Conservation (phyloP, 805 yeast genomes). For the Wickerhamiella dianesei region DNA sequence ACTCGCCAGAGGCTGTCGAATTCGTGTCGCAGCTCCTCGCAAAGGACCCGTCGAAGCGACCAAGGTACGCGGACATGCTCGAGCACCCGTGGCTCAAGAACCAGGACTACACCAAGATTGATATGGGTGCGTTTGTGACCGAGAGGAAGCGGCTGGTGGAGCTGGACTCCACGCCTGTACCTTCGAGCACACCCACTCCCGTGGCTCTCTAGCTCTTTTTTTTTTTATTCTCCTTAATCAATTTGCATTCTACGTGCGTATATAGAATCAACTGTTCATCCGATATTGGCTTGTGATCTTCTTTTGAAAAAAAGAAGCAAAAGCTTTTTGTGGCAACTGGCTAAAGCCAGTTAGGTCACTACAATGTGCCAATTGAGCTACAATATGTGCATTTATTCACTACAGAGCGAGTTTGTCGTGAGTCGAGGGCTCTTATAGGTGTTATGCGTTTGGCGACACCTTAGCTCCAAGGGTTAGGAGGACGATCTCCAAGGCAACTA, state of each 20-base stretch:
- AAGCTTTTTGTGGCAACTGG: too few species aligned
- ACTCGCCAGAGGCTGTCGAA: conserved; percentile 62
- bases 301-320: too few species aligned
- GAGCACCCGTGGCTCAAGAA: conserved; percentile 71
- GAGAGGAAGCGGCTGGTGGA: conserved; percentile 5
- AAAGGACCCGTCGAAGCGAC: conserved; percentile 70
- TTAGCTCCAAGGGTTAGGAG: background rate
- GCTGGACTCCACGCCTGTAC: background rate
- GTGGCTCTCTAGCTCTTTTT: too few species aligned
- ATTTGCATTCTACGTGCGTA: background rate
- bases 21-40: conserved; percentile 60
- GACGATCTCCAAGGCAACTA: background rate
- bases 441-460: background rate
- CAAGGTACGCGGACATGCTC: conserved; percentile 61
- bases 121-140: conserved; percentile 28
- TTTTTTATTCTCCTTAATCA: background rate
- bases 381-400: too few species aligned
- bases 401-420: too few species aligned
- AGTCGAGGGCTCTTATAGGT: too few species aligned
- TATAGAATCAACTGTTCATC: too few species aligned
- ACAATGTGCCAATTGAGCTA: too few species aligned
- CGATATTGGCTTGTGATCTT: too few species aligned
- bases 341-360: too few species aligned
- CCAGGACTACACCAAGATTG: conserved; percentile 25
- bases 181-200: too few species aligned